A percentile compares a stretch with the other conserved stretches of the same genome.
Evolutionary conservation across 345 rosid genomes (phyloP).

Genomic region (Cochlearia excelsa): DNA sequence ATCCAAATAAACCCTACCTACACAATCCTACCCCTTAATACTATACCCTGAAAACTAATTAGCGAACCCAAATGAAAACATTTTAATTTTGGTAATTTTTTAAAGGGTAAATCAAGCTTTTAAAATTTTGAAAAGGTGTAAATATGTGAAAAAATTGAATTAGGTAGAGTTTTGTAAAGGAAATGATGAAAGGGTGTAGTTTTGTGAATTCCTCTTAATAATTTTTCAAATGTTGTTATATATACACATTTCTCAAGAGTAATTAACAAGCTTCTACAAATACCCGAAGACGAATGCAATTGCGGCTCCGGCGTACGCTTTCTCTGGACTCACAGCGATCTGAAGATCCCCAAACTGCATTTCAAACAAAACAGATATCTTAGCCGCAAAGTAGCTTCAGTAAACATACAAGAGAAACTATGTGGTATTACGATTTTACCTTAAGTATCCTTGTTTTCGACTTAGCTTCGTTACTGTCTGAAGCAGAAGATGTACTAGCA

Average conservation of each 20-base stretch:
- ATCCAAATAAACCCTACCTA: too few relatives aligned
- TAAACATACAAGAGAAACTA: background rate
- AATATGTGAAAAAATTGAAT: too few relatives aligned
- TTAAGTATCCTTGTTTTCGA: constrained; percentile 58
- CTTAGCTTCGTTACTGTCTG: constrained; percentile 41
- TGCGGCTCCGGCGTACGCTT: constrained; percentile 72
- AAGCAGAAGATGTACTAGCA: constrained; percentile 41
- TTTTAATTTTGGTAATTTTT: too few relatives aligned
- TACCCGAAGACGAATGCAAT: constrained; percentile 74
- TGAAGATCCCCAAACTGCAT: constrained; percentile 94
- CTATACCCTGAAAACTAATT: too few relatives aligned
- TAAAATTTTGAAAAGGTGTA: too few relatives aligned
- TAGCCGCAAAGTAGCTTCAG: constrained; percentile 2
- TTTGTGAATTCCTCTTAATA: too few relatives aligned
- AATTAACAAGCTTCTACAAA: constrained; percentile 14
- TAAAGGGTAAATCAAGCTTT: too few relatives aligned
- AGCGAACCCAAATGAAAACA: too few relatives aligned
- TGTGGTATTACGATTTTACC: constrained; percentile 47
- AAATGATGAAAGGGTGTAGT: too few relatives aligned
- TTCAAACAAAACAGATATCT: background rate
- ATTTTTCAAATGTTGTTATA: background rate
- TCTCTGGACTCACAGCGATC: constrained; percentile 64
- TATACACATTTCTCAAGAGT: constrained; percentile 3
- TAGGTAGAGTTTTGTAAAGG: too few relatives aligned
- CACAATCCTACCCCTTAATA: too few relatives aligned